phyloP scores from a whole-genome alignment of 495 filamentous ascomycete species.

The Aspergillus incahuasiensis region DNA sequence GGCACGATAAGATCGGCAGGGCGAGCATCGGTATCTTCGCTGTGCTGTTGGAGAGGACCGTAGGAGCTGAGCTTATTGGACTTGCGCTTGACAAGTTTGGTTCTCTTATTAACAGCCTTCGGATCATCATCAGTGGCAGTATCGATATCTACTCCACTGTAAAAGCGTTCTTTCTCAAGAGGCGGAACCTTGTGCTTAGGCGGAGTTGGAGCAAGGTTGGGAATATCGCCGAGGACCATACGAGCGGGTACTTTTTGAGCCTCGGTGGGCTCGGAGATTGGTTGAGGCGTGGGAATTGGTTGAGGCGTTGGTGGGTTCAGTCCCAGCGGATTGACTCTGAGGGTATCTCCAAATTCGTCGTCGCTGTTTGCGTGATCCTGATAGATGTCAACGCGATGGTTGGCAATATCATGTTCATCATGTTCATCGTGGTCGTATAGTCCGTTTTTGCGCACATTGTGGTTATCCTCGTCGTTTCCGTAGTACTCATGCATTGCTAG shows the following conservation, averaged over 20 bases:
- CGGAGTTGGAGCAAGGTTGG: constrained; percentile 30
- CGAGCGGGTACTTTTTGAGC: constrained; percentile 17
- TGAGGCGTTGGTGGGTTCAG: constrained; percentile 53
- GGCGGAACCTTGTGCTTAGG: constrained; percentile 12
- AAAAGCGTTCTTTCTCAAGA: constrained; percentile 28
- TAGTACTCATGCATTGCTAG: constrained; percentile 38
- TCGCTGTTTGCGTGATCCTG: constrained; percentile 46
- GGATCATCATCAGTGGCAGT: constrained; percentile 19
- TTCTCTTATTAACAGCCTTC: constrained; percentile 23
- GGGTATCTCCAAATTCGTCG: constrained; percentile 28
- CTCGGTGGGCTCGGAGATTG: constrained; percentile 23
- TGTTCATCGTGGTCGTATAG: constrained; percentile 29
- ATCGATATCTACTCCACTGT: constrained; percentile 32
- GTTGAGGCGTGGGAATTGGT: constrained; percentile 40
- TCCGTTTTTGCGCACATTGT: constrained; percentile 17
- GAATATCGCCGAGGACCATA: constrained; percentile 32
- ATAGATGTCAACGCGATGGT: constrained; percentile 37
- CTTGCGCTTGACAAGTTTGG: constrained; percentile 32
- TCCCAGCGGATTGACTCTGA: constrained; percentile 45
- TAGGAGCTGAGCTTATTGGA: constrained; percentile 33
- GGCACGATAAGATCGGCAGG: constrained; percentile 23
- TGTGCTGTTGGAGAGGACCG: constrained; percentile 34
- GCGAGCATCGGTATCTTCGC: constrained; percentile 23
- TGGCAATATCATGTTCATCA: constrained; percentile 35
- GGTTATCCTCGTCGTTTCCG: constrained; percentile 28